These are phyloP conservation scores for Domatiomyces catenatus DNA, from an alignment of 2,329 filamentous ascomycete genomes.

Conservation along the genomic window DNA sequence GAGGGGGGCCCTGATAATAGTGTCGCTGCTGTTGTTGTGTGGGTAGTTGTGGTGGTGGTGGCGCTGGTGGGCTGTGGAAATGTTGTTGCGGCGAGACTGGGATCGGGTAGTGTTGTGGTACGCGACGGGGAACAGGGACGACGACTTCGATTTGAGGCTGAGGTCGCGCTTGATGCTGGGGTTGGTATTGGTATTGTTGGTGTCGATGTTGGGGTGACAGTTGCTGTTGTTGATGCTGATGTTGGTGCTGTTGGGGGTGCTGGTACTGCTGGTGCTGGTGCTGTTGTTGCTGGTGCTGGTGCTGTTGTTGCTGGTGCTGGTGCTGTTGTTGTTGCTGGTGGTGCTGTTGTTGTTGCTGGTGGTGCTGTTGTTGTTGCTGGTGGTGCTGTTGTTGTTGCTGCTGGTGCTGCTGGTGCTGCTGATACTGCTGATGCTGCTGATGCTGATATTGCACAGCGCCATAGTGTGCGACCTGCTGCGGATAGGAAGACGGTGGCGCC, in stretches of 20 bases:
- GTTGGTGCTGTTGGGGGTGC: slow-evolving; percentile 4
- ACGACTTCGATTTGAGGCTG: slow-evolving; percentile 1
- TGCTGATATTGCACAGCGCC: background rate
- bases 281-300: slow-evolving; percentile 6
- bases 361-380: background rate
- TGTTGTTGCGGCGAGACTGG: slow-evolving; percentile 19
- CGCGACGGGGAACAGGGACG: background rate
- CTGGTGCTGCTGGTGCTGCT: background rate
- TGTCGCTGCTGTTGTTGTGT: no score
- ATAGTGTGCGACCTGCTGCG: slow-evolving; percentile 1
- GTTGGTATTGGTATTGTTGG: slow-evolving; percentile 2
- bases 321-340: slow-evolving; percentile 1
- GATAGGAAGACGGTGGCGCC: background rate
- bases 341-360: slow-evolving; percentile 6
- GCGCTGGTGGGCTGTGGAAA: slow-evolving; percentile 6
- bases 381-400: slow-evolving; percentile 3
- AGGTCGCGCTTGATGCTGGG: background rate
- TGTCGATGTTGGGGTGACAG: slow-evolving; percentile 1
- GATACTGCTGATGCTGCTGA: slow-evolving; percentile 6
- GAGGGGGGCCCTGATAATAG: slow-evolving; percentile 5
- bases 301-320: slow-evolving; percentile 2
- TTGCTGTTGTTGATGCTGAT: slow-evolving; percentile 3
- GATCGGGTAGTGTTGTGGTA: slow-evolving; percentile 20
- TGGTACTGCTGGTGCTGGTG: background rate
- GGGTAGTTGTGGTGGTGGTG: slow-evolving; percentile 22